Evolutionary conservation across 306 rosid species (phyloP), one percentile per base, ranked within the genome.

Genomic region (Gastrolobium villosum): DNA sequence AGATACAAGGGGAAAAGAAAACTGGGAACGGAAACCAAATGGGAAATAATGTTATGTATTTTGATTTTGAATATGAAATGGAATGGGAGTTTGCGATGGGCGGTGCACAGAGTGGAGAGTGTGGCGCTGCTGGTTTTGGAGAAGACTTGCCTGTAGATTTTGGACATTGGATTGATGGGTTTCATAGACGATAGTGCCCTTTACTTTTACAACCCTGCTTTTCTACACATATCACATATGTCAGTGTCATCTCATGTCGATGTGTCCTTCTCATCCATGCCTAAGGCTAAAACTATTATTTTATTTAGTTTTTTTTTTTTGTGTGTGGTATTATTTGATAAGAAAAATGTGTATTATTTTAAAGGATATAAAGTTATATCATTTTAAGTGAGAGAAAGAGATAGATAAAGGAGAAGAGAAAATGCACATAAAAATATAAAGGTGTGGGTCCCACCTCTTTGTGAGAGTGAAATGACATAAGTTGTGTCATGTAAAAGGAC

Each of bases 41-140:
- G 63, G 0, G 37, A 56, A 3, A 56, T 20, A 15, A 52, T 57
- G 43, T 3, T 39, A 9, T 1, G 59, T 6, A 20, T 20, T 20
- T 20, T 20, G 26, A 20, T 20, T 20, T 20, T 20, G 26, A 20
- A 20, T 20, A 20, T 20, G 26, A 20, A 20, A 20, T 20, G 26
- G 26, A 20, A 20, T 37, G 30, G 2, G 30, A n/a, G 50, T 35
- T 14, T 80, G 74, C 79, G 32, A 72, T 80, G 82, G 82, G 82
- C 77, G 77, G 77, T 70, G 82, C 50, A 20, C 6, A 67, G 69
- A 41, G 75, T 5, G 6, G 3, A 2, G 57, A 15, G 11, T 61
- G 7, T n/a, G 56, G 70, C 63, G 84, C 79, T 73, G 55, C 70
- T 74, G 65, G 84, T 80, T 80, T 80, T 73, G 41, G 10, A 41